A percentile compares a stretch with the other conserved stretches of the same genome.
phyloP scores from a whole-genome alignment of 805 yeast genomes.

The Ascoidea tarda region DNA sequence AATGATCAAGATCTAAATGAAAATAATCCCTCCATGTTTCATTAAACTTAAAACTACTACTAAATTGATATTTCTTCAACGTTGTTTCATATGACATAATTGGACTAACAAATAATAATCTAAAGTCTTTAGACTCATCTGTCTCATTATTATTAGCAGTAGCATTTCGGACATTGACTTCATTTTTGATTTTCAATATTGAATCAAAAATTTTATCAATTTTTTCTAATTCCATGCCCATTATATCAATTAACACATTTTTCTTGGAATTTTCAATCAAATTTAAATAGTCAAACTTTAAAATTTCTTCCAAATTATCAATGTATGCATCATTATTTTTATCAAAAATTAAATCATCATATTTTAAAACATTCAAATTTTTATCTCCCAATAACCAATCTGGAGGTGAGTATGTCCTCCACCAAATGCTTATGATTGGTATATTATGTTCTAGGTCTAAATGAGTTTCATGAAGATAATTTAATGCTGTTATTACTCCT shows the following conservation, averaged over 20 bases:
- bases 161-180: background rate
- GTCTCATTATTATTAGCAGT: background rate
- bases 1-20: slow-evolving; percentile 67
- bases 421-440: slow-evolving; percentile 44
- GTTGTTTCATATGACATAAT: slow-evolving; percentile 15
- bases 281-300: slow-evolving; percentile 9
- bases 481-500: slow-evolving; percentile 65
- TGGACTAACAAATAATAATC: background rate
- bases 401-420: slow-evolving; percentile 94
- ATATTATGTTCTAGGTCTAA: slow-evolving; percentile 14
- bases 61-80: slow-evolving; percentile 3
- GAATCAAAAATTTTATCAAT: slow-evolving; percentile 9
- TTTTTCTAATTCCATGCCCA: slow-evolving; percentile 26
- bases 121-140: background rate
- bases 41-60: slow-evolving; percentile 10
- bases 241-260: slow-evolving; percentile 26
- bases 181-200: slow-evolving; percentile 1
- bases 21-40: slow-evolving; percentile 22
- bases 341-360: slow-evolving; percentile 2
- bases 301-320: slow-evolving; percentile 12
- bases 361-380: slow-evolving; percentile 13
- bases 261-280: background rate
- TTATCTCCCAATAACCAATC: slow-evolving; percentile 49
- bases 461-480: slow-evolving; percentile 19
- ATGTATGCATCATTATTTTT: slow-evolving; percentile 7